These are phyloP conservation scores for Diaporthe longicolla DNA, from an alignment of 2,329 filamentous ascomycete species.

Conservation along the genomic window DNA sequence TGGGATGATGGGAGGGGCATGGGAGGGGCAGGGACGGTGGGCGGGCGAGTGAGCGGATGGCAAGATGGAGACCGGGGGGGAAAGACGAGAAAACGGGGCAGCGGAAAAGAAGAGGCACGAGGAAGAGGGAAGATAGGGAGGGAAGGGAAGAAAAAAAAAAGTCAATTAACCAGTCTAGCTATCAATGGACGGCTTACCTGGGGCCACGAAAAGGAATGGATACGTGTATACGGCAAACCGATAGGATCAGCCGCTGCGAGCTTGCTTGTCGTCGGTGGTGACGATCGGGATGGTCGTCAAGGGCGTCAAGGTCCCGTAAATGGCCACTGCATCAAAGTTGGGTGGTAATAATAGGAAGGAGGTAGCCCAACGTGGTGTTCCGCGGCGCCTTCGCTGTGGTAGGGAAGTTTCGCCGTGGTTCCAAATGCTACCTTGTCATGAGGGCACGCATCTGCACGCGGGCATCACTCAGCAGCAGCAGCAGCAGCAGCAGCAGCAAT, in stretches of 20 bases:
- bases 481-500: too few relatives aligned
- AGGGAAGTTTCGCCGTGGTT: conserved; percentile 22
- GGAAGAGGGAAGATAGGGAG: background rate
- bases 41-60: background rate
- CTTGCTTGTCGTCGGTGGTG: conserved; percentile 5
- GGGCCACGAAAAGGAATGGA: conserved; percentile 13
- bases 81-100: background rate
- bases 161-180: background rate
- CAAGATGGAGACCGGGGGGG: background rate
- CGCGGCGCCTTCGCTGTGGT: conserved; percentile 1
- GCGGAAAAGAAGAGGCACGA: background rate
- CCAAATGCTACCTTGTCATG: conserved; percentile 25
- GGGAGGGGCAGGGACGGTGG: background rate
- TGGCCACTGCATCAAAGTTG: background rate
- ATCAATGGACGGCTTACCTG: conserved; percentile 9
- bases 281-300: conserved; percentile 2
- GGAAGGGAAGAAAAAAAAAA: too few relatives aligned
- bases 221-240: background rate
- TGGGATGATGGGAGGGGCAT: background rate
- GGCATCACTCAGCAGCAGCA: background rate
- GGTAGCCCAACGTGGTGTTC: conserved; percentile 23
- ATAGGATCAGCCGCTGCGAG: background rate
- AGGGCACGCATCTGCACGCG: background rate
- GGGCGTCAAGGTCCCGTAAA: background rate
- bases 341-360: conserved; percentile 7